Evolutionary conservation across 208 protist species (phyloP).

Genomic region (Trypanosoma melophagium): DNA sequence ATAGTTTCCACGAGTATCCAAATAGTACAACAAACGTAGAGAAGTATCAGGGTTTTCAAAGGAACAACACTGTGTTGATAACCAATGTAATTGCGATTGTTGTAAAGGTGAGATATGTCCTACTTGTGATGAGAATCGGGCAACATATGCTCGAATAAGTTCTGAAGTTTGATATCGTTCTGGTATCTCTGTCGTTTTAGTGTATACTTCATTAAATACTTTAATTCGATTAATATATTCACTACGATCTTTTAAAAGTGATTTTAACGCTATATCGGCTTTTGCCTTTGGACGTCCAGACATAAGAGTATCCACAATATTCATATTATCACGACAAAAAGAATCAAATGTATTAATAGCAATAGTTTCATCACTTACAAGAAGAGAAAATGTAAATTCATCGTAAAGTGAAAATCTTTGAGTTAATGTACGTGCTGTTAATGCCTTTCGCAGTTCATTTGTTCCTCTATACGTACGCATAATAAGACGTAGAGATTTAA

Average conservation of each 20-base stretch:
- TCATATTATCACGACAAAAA: constrained; percentile 54
- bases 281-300: constrained; percentile 66
- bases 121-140: constrained; percentile 59
- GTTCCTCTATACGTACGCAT: constrained; percentile 57
- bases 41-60: constrained; percentile 12
- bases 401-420: constrained; percentile 80
- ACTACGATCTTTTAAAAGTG: constrained; percentile 58
- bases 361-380: constrained; percentile 32
- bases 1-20: constrained; percentile 24
- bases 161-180: constrained; percentile 33
- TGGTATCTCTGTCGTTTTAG: constrained; percentile 36
- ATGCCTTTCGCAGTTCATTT: constrained; percentile 71
- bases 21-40: constrained; percentile 12
- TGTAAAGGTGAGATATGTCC: constrained; percentile 44
- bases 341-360: constrained; percentile 52
- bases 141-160: constrained; percentile 38
- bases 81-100: constrained; percentile 46
- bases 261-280: constrained; percentile 64
- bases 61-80: constrained; percentile 36
- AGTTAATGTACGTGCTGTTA: constrained; percentile 64
- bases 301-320: constrained; percentile 63
- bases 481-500: constrained; percentile 64
- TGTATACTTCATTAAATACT: constrained; percentile 58
- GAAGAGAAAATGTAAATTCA: constrained; percentile 49
- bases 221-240: constrained; percentile 86